Evolutionary conservation across 2,329 filamentous ascomycete genomes (phyloP).

Genomic region (Pyricularia grisea): DNA sequence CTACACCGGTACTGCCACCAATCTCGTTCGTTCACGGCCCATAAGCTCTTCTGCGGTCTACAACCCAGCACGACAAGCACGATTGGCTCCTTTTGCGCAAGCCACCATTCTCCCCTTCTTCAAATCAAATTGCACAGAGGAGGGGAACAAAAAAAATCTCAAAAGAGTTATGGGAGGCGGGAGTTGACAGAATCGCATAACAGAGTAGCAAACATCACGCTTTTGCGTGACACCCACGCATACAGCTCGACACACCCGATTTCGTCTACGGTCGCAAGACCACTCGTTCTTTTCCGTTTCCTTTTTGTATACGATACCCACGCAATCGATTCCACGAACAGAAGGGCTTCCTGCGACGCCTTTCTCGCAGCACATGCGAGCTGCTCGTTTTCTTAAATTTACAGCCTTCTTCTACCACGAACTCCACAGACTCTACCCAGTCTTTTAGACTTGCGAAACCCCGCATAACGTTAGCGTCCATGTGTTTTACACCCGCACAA

Average conservation of each 20-base stretch:
- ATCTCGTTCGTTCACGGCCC: conserved; percentile 7
- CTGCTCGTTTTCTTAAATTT: neutral
- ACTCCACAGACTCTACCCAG: neutral
- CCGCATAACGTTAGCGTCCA: conserved; percentile 30
- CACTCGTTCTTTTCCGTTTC: neutral
- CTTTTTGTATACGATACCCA: neutral
- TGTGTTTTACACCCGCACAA: conserved; percentile 36
- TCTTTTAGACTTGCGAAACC: conserved; percentile 1
- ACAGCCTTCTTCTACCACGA: neutral
- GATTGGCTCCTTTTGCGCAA: conserved; percentile 10
- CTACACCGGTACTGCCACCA: conserved; percentile 7
- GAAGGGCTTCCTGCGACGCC: neutral
- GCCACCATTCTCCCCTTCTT: conserved; percentile 6
- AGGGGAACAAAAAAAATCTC: neutral
- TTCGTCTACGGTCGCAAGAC: neutral
- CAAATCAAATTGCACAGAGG: neutral
- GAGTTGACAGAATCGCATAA: neutral
- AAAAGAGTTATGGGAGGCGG: neutral
- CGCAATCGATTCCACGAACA: neutral
- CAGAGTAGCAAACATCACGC: neutral
- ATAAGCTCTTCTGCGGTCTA: neutral
- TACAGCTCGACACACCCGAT: neutral
- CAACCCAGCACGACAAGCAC: conserved; percentile 5
- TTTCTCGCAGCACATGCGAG: neutral
- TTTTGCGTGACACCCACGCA: neutral